Base-by-base conservation (phyloP, 2,329 filamentous ascomycete species). In the Lasiodiplodia sp. region DNA sequence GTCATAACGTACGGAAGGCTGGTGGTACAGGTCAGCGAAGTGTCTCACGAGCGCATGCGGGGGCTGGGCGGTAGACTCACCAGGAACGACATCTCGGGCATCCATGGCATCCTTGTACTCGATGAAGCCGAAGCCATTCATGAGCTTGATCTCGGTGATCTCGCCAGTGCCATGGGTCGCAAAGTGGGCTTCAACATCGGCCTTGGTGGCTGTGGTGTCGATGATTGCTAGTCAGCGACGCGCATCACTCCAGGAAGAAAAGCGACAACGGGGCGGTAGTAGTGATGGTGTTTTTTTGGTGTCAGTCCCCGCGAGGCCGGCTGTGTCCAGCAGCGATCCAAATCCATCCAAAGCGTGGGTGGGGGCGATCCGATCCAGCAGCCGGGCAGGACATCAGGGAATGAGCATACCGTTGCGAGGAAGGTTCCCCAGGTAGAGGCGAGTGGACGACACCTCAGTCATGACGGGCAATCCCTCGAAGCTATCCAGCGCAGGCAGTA, bases 101-200 rank as follows among this genome's bases (percentile, higher is more conserved):
- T 99, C 96, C 92, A 97, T 93, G 69, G 94, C 90, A 84, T 98
- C 96, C 83, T 97, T 96, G 83, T 98, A 99, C 83, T 99, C 96
- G 80, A 99, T 97, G 86, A 99, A 99, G 80, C 96, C 96, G 80
- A 99, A 99, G 78, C 96, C 96, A 80, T 97, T 98, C 96, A 99
- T 99, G 72, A 99, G 89, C 86, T 99, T 99, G 85, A 99, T 95
- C 85, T 99, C 96, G 74, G 92, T 96, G 80, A 99, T 98, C 81
- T 97, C 94, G 81, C 96, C 96, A 75, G 94, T 95, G 79, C 95
- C 96, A 89, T 97, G 94, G 78, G 90, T 93, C 81, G 91, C 91
- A 84, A 99, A 99, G 83, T 98, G 95, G 77, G 90, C 89, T 84
- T 98, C 94, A 81, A 99, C 92, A 81, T 99, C 95, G 82, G 92